Conservation (phyloP, 305 asterid species). For the Solanum chacoense region DNA sequence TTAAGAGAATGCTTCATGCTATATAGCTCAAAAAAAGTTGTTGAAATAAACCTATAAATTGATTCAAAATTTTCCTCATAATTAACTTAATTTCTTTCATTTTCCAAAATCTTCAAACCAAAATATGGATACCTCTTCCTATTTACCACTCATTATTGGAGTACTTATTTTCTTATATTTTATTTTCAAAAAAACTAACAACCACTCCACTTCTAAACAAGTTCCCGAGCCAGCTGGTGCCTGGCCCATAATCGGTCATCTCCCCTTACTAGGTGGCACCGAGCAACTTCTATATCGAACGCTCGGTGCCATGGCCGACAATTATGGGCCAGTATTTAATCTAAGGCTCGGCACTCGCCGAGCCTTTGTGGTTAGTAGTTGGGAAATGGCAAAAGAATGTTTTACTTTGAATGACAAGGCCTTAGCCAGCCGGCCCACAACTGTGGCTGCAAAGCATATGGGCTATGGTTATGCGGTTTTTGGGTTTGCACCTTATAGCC, state of each 20-base stretch:
- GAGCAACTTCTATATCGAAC: neutral
- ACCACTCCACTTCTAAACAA: neutral
- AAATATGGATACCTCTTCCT: neutral
- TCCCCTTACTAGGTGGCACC: slow-evolving; percentile 1
- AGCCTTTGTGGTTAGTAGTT: slow-evolving; percentile 15
- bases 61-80: neutral
- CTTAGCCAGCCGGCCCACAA: slow-evolving; percentile 14
- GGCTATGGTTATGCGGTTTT: slow-evolving; percentile 16
- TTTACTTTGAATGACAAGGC: slow-evolving; percentile 17
- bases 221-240: slow-evolving; percentile 7
- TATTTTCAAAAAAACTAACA: neutral
- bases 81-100: neutral
- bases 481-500: slow-evolving; percentile 18
- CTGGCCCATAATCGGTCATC: slow-evolving; percentile 12
- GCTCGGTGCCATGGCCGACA: slow-evolving; percentile 1
- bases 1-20: neutral
- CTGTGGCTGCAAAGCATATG: slow-evolving; percentile 9
- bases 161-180: neutral
- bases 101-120: neutral
- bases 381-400: slow-evolving; percentile 16
- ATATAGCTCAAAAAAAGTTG: neutral
- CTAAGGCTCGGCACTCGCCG: slow-evolving; percentile 8
- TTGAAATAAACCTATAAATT: neutral
- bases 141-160: neutral
- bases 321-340: slow-evolving; percentile 13